Evolutionary conservation across 148 eudicot genomes (phyloP).

Genomic region (Cornus controversa): DNA sequence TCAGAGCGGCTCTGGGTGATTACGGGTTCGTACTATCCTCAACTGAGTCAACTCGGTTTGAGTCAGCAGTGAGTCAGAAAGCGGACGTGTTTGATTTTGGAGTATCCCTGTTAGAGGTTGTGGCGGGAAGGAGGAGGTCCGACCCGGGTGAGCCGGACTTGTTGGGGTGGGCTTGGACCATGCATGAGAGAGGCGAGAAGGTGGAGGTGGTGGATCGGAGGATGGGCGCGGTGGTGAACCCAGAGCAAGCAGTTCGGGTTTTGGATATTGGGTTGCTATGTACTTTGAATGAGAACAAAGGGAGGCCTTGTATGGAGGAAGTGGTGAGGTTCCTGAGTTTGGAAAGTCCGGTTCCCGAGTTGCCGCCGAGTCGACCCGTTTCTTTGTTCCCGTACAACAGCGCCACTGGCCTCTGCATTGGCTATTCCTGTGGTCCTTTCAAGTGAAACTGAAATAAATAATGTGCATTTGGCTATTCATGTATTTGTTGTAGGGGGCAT

Average conservation of each 20-base stretch:
- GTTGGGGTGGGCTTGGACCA: constrained; percentile 67
- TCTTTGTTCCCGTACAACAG: constrained; percentile 49
- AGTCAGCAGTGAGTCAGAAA: constrained; percentile 45
- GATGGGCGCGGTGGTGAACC: constrained; percentile 56
- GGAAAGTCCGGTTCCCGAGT: constrained; percentile 44
- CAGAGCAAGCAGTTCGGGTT: constrained; percentile 63
- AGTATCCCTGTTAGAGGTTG: constrained; percentile 54
- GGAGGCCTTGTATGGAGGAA: constrained; percentile 63
- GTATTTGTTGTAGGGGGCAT: too few relatives aligned
- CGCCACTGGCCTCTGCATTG: constrained; percentile 34
- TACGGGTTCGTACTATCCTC: constrained; percentile 52
- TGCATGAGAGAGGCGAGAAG: constrained; percentile 59
- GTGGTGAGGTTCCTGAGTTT: constrained; percentile 43
- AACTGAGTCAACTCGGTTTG: constrained; percentile 46
- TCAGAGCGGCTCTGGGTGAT: constrained; percentile 65
- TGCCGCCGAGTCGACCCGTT: constrained; percentile 64
- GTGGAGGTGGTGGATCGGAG: constrained; percentile 52
- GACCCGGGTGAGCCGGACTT: constrained; percentile 41
- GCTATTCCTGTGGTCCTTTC: constrained; percentile 38
- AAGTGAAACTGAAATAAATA: constrained; percentile 17
- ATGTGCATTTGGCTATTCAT: too few relatives aligned
- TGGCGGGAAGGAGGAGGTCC: constrained; percentile 46
- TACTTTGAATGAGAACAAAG: constrained; percentile 63
- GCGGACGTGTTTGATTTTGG: constrained; percentile 76
- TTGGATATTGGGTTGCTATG: constrained; percentile 64